These are phyloP conservation scores for Fusarium multiceps DNA, from an alignment of 2,329 filamentous ascomycete genomes.

Conservation along the genomic window DNA sequence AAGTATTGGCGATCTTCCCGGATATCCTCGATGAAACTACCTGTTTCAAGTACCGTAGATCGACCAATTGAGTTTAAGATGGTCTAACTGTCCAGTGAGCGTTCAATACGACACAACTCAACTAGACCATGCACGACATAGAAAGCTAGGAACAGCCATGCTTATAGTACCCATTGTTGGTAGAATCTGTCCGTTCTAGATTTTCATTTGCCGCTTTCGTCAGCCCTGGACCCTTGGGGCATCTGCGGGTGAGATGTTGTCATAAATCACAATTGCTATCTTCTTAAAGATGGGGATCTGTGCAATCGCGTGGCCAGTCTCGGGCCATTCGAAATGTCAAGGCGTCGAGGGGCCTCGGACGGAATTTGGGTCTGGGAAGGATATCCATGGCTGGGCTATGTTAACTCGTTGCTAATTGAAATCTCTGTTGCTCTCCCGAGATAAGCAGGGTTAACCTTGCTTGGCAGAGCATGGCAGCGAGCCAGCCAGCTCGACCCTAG, in stretches of 20 bases:
- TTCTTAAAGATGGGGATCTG: background rate
- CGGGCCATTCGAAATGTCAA: background rate
- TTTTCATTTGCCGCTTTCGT: background rate
- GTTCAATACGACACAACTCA: background rate
- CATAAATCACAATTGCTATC: background rate
- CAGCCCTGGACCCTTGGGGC: background rate
- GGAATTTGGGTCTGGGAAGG: background rate
- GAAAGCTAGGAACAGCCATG: slow-evolving; percentile 3
- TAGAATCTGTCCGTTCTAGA: background rate
- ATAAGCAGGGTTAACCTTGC: slow-evolving; percentile 14
- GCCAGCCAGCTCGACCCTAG: background rate
- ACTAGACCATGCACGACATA: slow-evolving; percentile 10
- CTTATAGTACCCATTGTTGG: background rate
- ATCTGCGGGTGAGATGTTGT: background rate
- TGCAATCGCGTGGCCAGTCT: background rate
- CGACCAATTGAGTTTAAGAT: slow-evolving; percentile 13
- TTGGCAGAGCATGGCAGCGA: background rate
- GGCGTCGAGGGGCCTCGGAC: background rate
- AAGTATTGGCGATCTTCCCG: background rate
- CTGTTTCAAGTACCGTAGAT: slow-evolving; percentile 9
- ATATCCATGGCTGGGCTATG: background rate
- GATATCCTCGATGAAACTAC: slow-evolving; percentile 11
- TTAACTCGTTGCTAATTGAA: background rate
- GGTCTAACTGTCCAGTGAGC: background rate
- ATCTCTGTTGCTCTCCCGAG: background rate